Evolutionary conservation across 2,329 filamentous ascomycete genomes (phyloP).

Genomic region (Leptographium flavum): DNA sequence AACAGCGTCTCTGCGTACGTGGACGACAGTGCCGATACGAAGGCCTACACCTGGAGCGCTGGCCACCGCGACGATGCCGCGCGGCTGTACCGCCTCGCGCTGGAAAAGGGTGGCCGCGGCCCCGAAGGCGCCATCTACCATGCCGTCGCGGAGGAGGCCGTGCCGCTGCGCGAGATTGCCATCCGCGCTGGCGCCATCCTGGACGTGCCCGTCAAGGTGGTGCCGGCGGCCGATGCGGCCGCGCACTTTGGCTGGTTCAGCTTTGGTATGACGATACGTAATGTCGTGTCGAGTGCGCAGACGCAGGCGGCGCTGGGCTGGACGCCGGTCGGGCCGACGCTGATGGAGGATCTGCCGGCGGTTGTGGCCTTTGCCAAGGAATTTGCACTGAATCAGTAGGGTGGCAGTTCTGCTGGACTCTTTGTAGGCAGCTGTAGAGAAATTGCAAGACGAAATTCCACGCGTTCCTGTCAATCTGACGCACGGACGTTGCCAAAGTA

Average conservation of each 20-base stretch:
- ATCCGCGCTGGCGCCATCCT: slow-evolving; percentile 19
- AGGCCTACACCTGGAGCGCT: slow-evolving; percentile 21
- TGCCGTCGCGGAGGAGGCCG: slow-evolving; percentile 20
- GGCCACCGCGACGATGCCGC: slow-evolving; percentile 25
- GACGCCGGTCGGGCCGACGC: slow-evolving; percentile 8
- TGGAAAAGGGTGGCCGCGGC: slow-evolving; percentile 17
- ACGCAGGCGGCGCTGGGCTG: slow-evolving; percentile 22
- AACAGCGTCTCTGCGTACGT: slow-evolving; percentile 20
- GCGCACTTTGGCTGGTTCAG: slow-evolving; percentile 14
- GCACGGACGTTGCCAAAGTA: no score
- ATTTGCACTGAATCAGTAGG: no score
- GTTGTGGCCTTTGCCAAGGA: not conserved
- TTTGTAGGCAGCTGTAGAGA: no score
- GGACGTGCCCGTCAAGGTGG: slow-evolving; percentile 17
- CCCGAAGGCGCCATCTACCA: slow-evolving; percentile 19
- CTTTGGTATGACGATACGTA: slow-evolving; percentile 13
- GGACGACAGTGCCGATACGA: slow-evolving; percentile 21
- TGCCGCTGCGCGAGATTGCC: slow-evolving; percentile 21
- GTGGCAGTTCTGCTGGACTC: no score
- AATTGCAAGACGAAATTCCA: no score
- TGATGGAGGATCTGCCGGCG: slow-evolving; percentile 6
- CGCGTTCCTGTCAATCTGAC: no score
- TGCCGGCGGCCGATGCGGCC: slow-evolving; percentile 15
- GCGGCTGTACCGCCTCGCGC: slow-evolving; percentile 18
- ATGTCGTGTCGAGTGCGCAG: slow-evolving; percentile 20